A percentile compares a stretch with the other conserved stretches of the same genome.
These are phyloP conservation scores for Flaveria brownii DNA, from an alignment of 129 eudicot species.

Conservation along the genomic window DNA sequence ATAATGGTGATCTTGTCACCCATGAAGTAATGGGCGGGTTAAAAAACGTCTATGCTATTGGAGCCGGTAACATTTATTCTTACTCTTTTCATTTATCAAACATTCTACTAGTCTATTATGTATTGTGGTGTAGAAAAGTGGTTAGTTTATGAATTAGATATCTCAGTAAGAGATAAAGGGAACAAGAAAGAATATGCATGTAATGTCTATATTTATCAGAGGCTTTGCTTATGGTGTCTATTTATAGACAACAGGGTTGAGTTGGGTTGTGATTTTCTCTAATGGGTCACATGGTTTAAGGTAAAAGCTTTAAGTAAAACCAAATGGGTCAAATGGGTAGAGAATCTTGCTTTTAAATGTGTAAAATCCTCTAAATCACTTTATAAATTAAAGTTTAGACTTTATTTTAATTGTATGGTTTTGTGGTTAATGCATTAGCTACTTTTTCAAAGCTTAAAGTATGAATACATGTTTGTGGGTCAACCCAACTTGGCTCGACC, in stretches of 20 bases:
- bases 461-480: neutral
- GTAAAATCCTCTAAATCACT: too few species aligned
- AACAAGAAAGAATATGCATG: neutral
- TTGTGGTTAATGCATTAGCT: neutral
- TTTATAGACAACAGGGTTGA: neutral
- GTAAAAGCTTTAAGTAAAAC: neutral
- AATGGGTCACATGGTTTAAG: neutral
- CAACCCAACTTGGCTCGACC: too few species aligned
- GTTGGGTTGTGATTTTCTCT: neutral
- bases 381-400: too few species aligned
- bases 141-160: conserved; percentile 11
- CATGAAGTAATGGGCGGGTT: conserved; percentile 99
- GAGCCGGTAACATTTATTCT: conserved; percentile 71
- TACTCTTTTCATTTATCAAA: neutral
- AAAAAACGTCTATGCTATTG: conserved; percentile 94
- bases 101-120: neutral
- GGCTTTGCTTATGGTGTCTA: neutral
- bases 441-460: neutral
- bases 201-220: neutral
- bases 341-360: neutral
- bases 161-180: neutral
- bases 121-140: neutral
- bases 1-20: conserved; percentile 91
- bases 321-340: neutral
- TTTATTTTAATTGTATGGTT: too few species aligned